Evolutionary conservation across 1,284 basidiomycete genomes (phyloP), one percentile per base, ranked within the genome.

Genomic region (Salmacisia buchloeana): DNA sequence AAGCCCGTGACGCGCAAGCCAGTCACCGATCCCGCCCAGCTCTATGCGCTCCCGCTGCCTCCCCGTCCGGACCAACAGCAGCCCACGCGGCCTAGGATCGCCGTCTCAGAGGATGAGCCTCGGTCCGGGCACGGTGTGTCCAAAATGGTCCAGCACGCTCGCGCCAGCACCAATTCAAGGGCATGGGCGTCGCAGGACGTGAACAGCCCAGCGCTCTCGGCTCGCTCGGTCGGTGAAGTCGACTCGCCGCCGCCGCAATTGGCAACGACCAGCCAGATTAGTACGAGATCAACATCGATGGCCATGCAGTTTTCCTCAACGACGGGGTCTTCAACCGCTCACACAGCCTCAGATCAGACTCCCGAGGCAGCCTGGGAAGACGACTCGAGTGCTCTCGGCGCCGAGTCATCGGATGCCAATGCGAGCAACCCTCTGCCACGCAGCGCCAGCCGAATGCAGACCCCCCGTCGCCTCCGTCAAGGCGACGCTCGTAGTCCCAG

Each of bases 321-420:
- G 36, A 38, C 36, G 36, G 36, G n/a, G 10, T 38, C n/a, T 38
- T 38, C 36, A 10, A 38, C n/a, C n/a, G 36, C 36, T n/a, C 36
- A 38, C n/a, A n/a, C 41, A 18, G 41, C 41, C 10, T 43, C 41
- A 21, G 41, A 43, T 43, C 41, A n/a, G 41, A 21, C 15, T 15
- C 41, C 41, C 31, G 49, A 54, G 29, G 6, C 49, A 12, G 49
- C 49, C 25, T 54, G 49, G 49, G 49, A 54, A 33, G 49, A 54
- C 31, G 49, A 29, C 31, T 54, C 49, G 13, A 54, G 49, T n/a
- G 49, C 49, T 33, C 6, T 54, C 10, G 49, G 27, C 27, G 25
- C 10, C 9, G 29, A 29, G 49, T 33, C n/a, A n/a, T n/a, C n/a
- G n/a, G n/a, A n/a, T n/a, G n/a, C n/a, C n/a, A n/a, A n/a, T n/a